Base-by-base conservation (phyloP, 805 yeast genomes). In the Isabelozyma rhagii region DNA sequence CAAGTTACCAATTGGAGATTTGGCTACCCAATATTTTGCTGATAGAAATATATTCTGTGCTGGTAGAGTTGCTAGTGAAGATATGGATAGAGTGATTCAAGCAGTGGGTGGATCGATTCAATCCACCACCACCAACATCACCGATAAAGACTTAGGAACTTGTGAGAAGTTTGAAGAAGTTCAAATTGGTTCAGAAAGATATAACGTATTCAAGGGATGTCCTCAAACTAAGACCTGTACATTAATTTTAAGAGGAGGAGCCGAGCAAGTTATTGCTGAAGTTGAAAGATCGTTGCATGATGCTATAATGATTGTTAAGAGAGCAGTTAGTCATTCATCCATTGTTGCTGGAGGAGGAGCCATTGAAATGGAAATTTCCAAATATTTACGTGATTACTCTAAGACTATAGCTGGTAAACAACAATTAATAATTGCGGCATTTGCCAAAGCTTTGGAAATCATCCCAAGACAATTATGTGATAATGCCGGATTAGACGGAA, bases 291-390 rank as follows among this genome's bases (percentile, higher is more conserved):
- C 97, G 1, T 77, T 94, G 57, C 98, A 94, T 64, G 99, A 94
- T 72, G 99, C 99, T 46, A 90, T 94, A 46, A 93, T 93, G 99
- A 92, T 94, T 67, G 98, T 93, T 43, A 93, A 92, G 72, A 81
- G 99, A 60, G 96, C 98, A 1, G 83, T 94, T 41, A 85, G 88
- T 63, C 92, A 92, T 66, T 87, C 84, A 62, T 74, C 82, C 28
- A 84, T 94, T 57, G 99, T 94, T 50, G 98, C 97, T 11, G 99
- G 99, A 54, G 99, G 99, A 56, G 99, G 99, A 55, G 99, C 99
- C 36, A 87, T 91, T 55, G 99, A 94, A 71, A 94, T 94, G 99
- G 98, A 94, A 66, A 64, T 94, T 40, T 91, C 97, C 39, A 89
- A 83, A 66, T 83, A 87, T 66, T 78, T 94, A 59, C 82, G 99